A percentile compares a stretch with the other conserved stretches of the same genome.
phyloP scores from a whole-genome alignment of 2,329 filamentous ascomycete genomes.

The Ilyonectria destructans region DNA sequence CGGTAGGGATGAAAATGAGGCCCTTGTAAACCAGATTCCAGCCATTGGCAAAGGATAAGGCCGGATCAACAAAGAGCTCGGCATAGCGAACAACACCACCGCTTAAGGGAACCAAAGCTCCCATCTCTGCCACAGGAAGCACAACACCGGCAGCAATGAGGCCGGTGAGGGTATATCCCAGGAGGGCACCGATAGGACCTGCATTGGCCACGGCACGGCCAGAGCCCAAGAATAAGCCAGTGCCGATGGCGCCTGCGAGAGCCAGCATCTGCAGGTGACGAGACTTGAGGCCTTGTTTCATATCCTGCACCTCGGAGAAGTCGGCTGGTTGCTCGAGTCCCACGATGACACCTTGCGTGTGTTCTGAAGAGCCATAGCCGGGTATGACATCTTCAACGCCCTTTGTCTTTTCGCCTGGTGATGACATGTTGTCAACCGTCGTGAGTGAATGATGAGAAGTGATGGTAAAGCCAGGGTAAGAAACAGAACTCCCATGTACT shows the following conservation, averaged over 20 bases:
- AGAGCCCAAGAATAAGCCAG: conserved; percentile 78
- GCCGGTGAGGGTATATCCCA: conserved; percentile 71
- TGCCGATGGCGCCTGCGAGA: conserved; percentile 66
- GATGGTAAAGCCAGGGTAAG: too few species aligned
- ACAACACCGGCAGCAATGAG: conserved; percentile 65
- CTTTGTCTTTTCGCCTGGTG: too few species aligned
- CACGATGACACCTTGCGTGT: too few species aligned
- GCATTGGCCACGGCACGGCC: conserved; percentile 68
- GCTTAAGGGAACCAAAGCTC: conserved; percentile 73
- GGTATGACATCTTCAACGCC: too few species aligned
- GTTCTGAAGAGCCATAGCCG: too few species aligned
- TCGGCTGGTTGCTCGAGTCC: too few species aligned
- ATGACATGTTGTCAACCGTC: too few species aligned
- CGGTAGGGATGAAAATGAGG: conserved; percentile 67
- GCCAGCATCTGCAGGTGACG: conserved; percentile 68
- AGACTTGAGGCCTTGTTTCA: conserved; percentile 28
- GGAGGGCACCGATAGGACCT: conserved; percentile 49
- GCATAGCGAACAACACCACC: conserved; percentile 76
- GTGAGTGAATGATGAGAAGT: too few species aligned
- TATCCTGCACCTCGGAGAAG: too few species aligned
- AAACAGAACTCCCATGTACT: too few species aligned
- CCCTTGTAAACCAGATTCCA: conserved; percentile 69
- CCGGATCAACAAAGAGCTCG: conserved; percentile 73
- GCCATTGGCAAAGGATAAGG: conserved; percentile 67
- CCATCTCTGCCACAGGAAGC: conserved; percentile 73